Evolutionary conservation across 176 grass and related monocot genomes (phyloP), one percentile per base, ranked within the genome.

Genomic region (Aegilops speltoides): DNA sequence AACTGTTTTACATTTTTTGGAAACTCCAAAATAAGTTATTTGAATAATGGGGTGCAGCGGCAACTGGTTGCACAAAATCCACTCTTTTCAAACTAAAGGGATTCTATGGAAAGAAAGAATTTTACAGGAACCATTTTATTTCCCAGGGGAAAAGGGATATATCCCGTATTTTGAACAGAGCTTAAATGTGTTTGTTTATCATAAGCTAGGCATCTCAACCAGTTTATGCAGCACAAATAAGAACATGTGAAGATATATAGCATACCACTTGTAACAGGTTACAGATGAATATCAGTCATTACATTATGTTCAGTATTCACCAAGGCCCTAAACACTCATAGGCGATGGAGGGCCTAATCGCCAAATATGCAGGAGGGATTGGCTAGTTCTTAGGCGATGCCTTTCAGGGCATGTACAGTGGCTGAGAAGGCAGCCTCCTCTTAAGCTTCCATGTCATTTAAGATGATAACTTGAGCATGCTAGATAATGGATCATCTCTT

Each of bases 11-110:
- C 22, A 26, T 3, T 25, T 46, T 73, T 25, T 25, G 5, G 22
- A n/a, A 74, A 26, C 41, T 75, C 72, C 0, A 28, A 75, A 26
- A 16, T 17, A 41, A 75, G 72, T 75, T 75, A 16, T 74, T 73
- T 74, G n/a, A 73, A 74, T 74, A 74, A 74, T 74, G 71, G 71
- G n/a, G 69, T 73, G 10, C 8, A 73, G 22, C 14, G 6, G 71
- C 12, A 46, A 46, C 38, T 25, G 15, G 71, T 43, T 46, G 23
- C 41, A 40, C 23, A 45, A 45, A 46, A 25, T 26, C n/a, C 41
- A 16, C 43, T 46, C 23, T 25, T 23, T 74, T 74, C 11, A 46
- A 74, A 46, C n/a, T 74, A 50, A 73, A 74, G n/a, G 38, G 38
- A n/a, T 3, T 46, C n/a, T 24, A 8, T n/a, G 70, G n/a, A 43